Base-by-base conservation (phyloP, 371 early-diverging fungal species). In the Lichtheimia hyalospora region DNA sequence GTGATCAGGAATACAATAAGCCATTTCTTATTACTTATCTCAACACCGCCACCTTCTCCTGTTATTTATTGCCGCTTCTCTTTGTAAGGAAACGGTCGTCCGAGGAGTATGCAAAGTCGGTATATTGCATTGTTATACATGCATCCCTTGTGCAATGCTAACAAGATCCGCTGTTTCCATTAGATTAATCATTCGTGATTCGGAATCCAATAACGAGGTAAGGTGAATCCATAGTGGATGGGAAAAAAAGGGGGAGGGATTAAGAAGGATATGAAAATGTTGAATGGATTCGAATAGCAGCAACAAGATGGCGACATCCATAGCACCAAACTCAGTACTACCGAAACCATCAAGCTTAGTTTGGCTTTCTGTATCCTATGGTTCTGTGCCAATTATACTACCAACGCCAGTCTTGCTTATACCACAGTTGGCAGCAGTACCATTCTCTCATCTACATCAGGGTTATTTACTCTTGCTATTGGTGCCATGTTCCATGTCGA, bases 371-470 rank as follows among this genome's bases (percentile, higher is more conserved):
- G 92, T 70, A 73, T 90, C 25, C 73, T 92, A 24, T 92, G 94
- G 92, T 93, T 91, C 71, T 63, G 75, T 53, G 92, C 92, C 25
- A 91, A 91, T 63, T 87, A 86, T 73, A 75, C 85, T 5, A 88
- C 84, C 34, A 93, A 92, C 61, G 85, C 89, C 3, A 89, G 91
- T 41, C 69, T 92, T 24, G 89, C 89, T 2, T 88, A 89, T 60
- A 92, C 93, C 3, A 82, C 84, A 4, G 94, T 93, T n/a, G 89
- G 90, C 3, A 90, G 88, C 64, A 84, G 88, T 39, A 90, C 94
- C 20, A 92, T 93, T 28, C 69, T 93, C 25, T 75, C 88, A 20
- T 88, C 90, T 12, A 90, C 88, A 66, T 89, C 91, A 49, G 78
- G 90, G 23, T 73, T 92, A 24, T 92, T 90, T 59, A 93, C 93